These are phyloP conservation scores for Magnaporthales sp. DNA, from an alignment of 2,329 filamentous ascomycete genomes.

Conservation along the genomic window DNA sequence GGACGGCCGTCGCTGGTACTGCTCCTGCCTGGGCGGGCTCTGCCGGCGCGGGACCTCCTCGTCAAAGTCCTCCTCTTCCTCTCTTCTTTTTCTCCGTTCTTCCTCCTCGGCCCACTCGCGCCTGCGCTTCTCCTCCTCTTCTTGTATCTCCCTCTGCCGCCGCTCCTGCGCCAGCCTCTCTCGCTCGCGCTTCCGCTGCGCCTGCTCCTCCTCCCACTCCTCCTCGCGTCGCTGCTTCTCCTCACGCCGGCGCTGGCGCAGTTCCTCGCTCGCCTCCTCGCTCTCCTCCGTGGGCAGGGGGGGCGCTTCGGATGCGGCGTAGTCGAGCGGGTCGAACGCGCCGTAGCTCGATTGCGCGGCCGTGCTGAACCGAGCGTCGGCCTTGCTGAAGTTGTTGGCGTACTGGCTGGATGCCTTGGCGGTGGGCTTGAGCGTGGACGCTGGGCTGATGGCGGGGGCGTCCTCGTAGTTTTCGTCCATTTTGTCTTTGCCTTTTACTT, in stretches of 20 bases:
- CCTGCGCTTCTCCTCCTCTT: neutral
- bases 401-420: neutral
- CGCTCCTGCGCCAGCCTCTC: neutral
- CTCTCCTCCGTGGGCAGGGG: neutral
- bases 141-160: neutral
- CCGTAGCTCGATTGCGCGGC: conserved; percentile 1
- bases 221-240: neutral
- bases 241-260: neutral
- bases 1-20: neutral
- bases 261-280: neutral
- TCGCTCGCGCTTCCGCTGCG: neutral
- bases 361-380: conserved; percentile 3
- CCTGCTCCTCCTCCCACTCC: neutral
- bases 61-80: conserved; percentile 5
- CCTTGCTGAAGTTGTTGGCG: conserved; percentile 4
- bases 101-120: conserved; percentile 1
- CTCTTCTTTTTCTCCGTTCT: neutral
- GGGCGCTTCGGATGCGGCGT: neutral
- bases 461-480: neutral
- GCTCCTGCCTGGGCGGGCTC: neutral
- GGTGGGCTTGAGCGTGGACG: neutral
- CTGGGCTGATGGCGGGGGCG: neutral
- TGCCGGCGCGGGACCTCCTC: conserved; percentile 3
- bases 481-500: neutral
- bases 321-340: conserved; percentile 4